Base-by-base conservation (phyloP, 495 filamentous ascomycete species). In the Daldinia caldariorum region DNA sequence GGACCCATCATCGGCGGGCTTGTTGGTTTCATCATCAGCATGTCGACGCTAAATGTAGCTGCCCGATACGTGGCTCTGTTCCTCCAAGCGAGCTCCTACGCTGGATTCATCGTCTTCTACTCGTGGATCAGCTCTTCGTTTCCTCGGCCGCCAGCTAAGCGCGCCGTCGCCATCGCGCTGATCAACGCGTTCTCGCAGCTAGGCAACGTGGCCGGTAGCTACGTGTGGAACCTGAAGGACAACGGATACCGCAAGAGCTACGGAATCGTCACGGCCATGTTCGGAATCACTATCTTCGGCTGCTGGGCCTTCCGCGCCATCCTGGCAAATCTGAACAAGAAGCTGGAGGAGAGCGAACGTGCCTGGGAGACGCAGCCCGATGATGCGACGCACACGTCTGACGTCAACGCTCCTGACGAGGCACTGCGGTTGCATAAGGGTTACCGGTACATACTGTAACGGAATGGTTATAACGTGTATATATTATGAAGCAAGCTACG, bases 121-220 rank as follows among this genome's bases (percentile, higher is more conserved):
- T 89, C 87, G 16, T 94, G 91, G 91, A 93, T 94, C 72, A 87
- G 83, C 10, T 92, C 90, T 59, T 81, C 88, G 0, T 84, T 94
- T 38, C 91, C 91, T 0, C 87, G 92, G 20, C 92, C 92, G 2
- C 91, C 89, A 0, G 87, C 90, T 0, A 95, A 95, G 79, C 87
- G 91, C 66, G 91, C 92, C 1, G 92, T 91, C 6, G 90, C 91
- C 0, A 79, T 94, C 0, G 92, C 92, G 5, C 84, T 86, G 66
- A 89, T 94, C 76, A 96, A 96, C 73, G 90, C 91, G 0, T 85
- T 94, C 47, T 87, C 86, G 16, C 93, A 94, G 76, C 79, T 85
- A 4, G 86, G 87, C 66, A 87, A 84, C 64, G 92, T 95, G 54
- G 94, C 91, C 56, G 89, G 91, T 1, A 84, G 83, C 38, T 95